These are phyloP conservation scores for Apiospora pterosperma DNA, from an alignment of 2,329 filamentous ascomycete species.

Conservation along the genomic window DNA sequence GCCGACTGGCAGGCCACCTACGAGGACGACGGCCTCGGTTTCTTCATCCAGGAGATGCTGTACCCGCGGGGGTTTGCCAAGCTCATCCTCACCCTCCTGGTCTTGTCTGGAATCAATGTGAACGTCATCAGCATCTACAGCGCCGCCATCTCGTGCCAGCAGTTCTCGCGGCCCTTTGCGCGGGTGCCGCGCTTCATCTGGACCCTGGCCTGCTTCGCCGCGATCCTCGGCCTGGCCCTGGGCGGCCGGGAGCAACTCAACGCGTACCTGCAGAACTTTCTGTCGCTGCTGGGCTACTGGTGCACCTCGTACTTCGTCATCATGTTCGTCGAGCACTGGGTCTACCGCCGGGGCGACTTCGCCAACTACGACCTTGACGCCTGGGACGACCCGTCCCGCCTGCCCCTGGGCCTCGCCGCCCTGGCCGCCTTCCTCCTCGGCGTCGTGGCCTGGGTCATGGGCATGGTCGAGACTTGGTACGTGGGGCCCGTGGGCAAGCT, in stretches of 20 bases:
- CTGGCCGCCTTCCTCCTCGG: slow-evolving; percentile 41
- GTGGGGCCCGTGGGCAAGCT: slow-evolving; percentile 40
- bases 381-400: slow-evolving; percentile 40
- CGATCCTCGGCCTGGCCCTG: slow-evolving; percentile 41
- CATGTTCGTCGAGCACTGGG: slow-evolving; percentile 44
- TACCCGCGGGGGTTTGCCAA: slow-evolving; percentile 44
- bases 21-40: slow-evolving; percentile 36
- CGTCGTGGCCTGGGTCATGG: slow-evolving; percentile 42
- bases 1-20: slow-evolving; percentile 37
- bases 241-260: slow-evolving; percentile 40
- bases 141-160: slow-evolving; percentile 34
- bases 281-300: slow-evolving; percentile 48
- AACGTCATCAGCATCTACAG: slow-evolving; percentile 43
- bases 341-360: slow-evolving; percentile 40
- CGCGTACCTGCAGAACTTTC: slow-evolving; percentile 42
- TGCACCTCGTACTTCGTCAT: slow-evolving; percentile 46
- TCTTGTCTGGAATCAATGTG: slow-evolving; percentile 41
- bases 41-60: slow-evolving; percentile 40
- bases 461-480: slow-evolving; percentile 58
- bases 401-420: slow-evolving; percentile 43
- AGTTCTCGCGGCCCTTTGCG: slow-evolving; percentile 39
- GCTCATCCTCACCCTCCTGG: slow-evolving; percentile 29
- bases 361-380: slow-evolving; percentile 45
- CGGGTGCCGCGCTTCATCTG: slow-evolving; percentile 44
- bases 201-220: slow-evolving; percentile 42